Conservation (phyloP, 805 yeast species). For the Limtongozyma cylindracea region DNA sequence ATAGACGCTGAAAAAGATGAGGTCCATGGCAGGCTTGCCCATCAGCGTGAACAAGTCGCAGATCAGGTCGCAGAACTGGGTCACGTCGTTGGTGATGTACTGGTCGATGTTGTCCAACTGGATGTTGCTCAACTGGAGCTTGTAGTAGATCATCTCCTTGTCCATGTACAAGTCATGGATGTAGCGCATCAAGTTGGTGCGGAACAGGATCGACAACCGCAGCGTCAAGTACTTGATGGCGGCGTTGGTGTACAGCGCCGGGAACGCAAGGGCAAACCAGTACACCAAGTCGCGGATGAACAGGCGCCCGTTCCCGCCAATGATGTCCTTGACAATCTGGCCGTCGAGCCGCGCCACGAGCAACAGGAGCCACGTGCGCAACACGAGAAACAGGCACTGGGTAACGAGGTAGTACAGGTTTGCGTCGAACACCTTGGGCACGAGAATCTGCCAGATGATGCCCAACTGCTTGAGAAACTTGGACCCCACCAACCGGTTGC, state of each 20-base stretch:
- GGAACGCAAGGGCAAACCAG: slow-evolving; percentile 81
- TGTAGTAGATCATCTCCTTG: slow-evolving; percentile 59
- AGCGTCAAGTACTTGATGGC: slow-evolving; percentile 65
- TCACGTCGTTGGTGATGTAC: slow-evolving; percentile 66
- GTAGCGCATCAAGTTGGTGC: slow-evolving; percentile 64
- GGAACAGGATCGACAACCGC: slow-evolving; percentile 55
- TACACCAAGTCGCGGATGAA: slow-evolving; percentile 56
- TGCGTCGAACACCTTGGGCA: slow-evolving; percentile 49
- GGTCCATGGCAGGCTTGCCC: slow-evolving; percentile 80
- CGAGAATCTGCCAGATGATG: slow-evolving; percentile 57
- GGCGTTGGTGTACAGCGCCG: slow-evolving; percentile 81
- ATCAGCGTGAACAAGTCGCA: slow-evolving; percentile 68
- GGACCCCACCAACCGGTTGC: slow-evolving; percentile 18
- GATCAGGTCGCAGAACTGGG: slow-evolving; percentile 56
- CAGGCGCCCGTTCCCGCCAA: slow-evolving; percentile 52
- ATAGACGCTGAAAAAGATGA: slow-evolving; percentile 64
- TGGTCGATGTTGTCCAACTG: slow-evolving; percentile 53
- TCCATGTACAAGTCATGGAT: slow-evolving; percentile 80
- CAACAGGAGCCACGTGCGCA: slow-evolving; percentile 72
- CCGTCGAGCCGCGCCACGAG: slow-evolving; percentile 81
- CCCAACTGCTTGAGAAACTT: slow-evolving; percentile 46
- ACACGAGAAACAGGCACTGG: slow-evolving; percentile 49
- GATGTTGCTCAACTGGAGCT: slow-evolving; percentile 33
- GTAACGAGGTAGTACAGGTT: slow-evolving; percentile 39
- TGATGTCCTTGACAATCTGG: slow-evolving; percentile 71